phyloP scores from a whole-genome alignment of 1,139 yeast genomes.

The Sugiyamaella grinbergsii region DNA sequence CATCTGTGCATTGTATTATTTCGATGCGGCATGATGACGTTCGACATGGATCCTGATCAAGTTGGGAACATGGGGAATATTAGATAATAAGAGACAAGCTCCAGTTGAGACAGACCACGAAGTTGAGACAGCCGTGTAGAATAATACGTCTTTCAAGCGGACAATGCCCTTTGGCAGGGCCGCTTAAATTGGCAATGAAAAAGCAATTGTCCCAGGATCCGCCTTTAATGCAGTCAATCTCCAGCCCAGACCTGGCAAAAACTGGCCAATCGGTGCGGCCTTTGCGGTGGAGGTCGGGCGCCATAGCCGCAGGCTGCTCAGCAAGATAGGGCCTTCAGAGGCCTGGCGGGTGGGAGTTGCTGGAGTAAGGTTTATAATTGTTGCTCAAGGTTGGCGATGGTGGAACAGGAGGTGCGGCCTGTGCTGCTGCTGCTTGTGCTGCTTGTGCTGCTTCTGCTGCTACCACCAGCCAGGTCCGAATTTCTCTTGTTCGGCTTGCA shows the following conservation, averaged over 20 bases:
- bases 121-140: conserved; percentile 1
- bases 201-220: conserved; percentile 1
- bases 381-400: no score
- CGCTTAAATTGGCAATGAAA: conserved; percentile 13
- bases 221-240: conserved; percentile 8
- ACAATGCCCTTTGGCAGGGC: conserved; percentile 4
- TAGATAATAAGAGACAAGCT: no score
- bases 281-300: not conserved
- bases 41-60: no score
- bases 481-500: not conserved
- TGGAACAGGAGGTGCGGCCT: no score
- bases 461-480: not conserved
- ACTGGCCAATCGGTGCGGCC: conserved; percentile 12
- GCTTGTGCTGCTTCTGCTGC: not conserved
- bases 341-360: no score
- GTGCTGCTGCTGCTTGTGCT: not conserved
- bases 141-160: no score
- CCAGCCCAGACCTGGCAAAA: not conserved
- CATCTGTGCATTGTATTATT: no score
- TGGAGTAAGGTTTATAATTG: no score
- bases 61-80: no score
- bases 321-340: no score
- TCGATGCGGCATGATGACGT: no score
- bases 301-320: not conserved
- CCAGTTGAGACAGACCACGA: no score